These are phyloP conservation scores for Beauveria sp. DNA, from an alignment of 2,329 filamentous ascomycete species.

Conservation along the genomic window DNA sequence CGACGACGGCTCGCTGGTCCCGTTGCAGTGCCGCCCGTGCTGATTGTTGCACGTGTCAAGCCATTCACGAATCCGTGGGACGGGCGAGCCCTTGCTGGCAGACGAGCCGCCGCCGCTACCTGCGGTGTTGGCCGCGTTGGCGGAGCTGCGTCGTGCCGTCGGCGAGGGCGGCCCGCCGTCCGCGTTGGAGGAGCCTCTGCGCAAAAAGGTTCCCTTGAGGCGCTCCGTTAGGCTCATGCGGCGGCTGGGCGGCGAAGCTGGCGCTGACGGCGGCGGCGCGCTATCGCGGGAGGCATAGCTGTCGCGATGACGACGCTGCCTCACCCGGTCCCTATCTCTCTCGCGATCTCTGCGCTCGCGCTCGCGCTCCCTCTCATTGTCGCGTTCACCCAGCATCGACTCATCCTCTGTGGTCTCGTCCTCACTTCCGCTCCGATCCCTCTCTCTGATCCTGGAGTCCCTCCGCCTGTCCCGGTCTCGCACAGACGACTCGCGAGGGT, in stretches of 20 bases:
- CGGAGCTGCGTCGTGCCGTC: not conserved
- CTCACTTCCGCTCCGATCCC: constrained; percentile 3
- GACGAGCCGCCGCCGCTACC: constrained; percentile 13
- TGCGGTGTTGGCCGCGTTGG: not conserved
- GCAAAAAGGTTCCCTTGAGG: constrained; percentile 27
- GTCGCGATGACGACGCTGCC: constrained; percentile 13
- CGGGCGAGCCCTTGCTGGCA: constrained; percentile 24
- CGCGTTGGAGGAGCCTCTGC: constrained; percentile 19
- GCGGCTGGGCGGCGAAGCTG: constrained; percentile 23
- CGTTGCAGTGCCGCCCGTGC: constrained; percentile 33
- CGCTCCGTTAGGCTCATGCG: constrained; percentile 35
- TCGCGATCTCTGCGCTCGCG: constrained; percentile 18
- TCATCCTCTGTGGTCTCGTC: constrained; percentile 3
- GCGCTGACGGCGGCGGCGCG: not conserved
- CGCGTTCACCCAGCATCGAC: constrained; percentile 9
- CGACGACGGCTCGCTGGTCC: constrained; percentile 17
- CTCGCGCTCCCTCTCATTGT: constrained; percentile 13
- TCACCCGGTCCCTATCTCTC: constrained; percentile 14
- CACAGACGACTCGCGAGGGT: not conserved
- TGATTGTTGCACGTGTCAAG: constrained; percentile 35
- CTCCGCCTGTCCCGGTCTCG: constrained; percentile 15
- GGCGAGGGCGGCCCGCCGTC: constrained; percentile 24
- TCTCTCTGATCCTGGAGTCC: constrained; percentile 11
- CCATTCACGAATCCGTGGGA: constrained; percentile 34
- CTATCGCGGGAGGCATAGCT: constrained; percentile 12